Conservation (phyloP, 2,329 filamentous ascomycete genomes). For the Neoascochyta sp. region DNA sequence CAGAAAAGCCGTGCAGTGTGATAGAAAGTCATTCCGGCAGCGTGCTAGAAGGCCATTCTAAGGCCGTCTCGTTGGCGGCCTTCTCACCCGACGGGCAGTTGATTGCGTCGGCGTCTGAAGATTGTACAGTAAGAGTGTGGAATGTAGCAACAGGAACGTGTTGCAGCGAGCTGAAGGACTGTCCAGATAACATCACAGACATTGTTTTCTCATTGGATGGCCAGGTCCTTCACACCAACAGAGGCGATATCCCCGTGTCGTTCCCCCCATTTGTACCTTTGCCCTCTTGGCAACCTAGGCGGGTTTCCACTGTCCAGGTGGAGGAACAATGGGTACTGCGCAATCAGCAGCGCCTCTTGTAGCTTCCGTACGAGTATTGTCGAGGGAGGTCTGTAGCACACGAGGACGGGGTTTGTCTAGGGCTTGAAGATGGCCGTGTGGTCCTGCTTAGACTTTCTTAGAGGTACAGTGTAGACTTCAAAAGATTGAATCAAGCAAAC, state of each 20-base stretch:
- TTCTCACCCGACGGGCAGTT: constrained; percentile 3
- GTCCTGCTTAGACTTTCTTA: background rate
- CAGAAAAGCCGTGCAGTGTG: no score
- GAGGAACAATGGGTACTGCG: constrained; percentile 2
- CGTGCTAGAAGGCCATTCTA: background rate
- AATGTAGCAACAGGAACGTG: background rate
- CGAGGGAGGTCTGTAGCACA: no score
- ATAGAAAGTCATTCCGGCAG: no score
- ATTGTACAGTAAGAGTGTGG: constrained; percentile 2
- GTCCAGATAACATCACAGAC: background rate
- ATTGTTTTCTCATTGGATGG: background rate
- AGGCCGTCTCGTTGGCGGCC: background rate
- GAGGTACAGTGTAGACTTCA: background rate
- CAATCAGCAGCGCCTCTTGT: constrained; percentile 3
- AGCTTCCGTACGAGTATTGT: constrained; percentile 3
- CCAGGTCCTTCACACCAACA: no score
- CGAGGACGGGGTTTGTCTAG: no score
- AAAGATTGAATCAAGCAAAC: constrained; percentile 1
- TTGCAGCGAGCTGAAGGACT: background rate
- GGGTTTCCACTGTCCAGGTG: constrained; percentile 1
- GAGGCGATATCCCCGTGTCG: constrained; percentile 1
- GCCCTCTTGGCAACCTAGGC: constrained; percentile 1
- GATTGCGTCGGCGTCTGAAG: constrained; percentile 1
- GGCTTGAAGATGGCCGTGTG: background rate
- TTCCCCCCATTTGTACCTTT: constrained; percentile 1